Base-by-base conservation (phyloP, 176 grass and related monocot species). In the Avena eriantha region DNA sequence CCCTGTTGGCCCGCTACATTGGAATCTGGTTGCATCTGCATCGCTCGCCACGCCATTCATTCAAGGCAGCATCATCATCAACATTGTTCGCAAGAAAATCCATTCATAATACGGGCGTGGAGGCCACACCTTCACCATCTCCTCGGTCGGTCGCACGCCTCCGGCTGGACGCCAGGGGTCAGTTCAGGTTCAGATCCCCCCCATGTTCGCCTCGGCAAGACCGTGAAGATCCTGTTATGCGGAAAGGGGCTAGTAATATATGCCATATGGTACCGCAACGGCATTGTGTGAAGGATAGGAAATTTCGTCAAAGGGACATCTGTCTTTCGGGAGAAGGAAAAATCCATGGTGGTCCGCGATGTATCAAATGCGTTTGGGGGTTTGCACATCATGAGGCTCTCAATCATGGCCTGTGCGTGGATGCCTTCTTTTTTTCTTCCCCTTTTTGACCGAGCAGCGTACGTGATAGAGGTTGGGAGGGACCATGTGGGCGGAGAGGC, bases 11-110 rank as follows among this genome's bases (percentile, higher is more conserved):
- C 69, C 26, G 34, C 22, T 51, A 5, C 47, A 33, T 33, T 70
- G 89, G 69, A 69, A 88, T 91, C 81, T n/a, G n/a, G 75, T 84
- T 64, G 70, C 83, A 86, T 50, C 47, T 76, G 70, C 83, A 78
- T 80, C 60, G 34, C 77, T 56, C 54, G 53, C 57, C 6, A 66
- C 36, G 57, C 58, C 58, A 74, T 47, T 47, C 45, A 47, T 47
- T 80, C 57, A 84, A 85, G 33, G 55, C 65, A 39, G 26, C 68
- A 4, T 7, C 71, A 45, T 74, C 45, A 73, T 0, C 72, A 31
- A 18, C 73, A 75, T 76, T 41, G 14, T 13, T 26, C 12, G 41
- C 22, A 18, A 67, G 64, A 66, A 33, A 14, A 67, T 67, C 3
- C 6, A 17, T 17, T 60, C 69, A 12, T 67, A 46, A 15, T 67